Base-by-base conservation (phyloP, 352 stramenopile species). In the Globisporangium splendens region DNA sequence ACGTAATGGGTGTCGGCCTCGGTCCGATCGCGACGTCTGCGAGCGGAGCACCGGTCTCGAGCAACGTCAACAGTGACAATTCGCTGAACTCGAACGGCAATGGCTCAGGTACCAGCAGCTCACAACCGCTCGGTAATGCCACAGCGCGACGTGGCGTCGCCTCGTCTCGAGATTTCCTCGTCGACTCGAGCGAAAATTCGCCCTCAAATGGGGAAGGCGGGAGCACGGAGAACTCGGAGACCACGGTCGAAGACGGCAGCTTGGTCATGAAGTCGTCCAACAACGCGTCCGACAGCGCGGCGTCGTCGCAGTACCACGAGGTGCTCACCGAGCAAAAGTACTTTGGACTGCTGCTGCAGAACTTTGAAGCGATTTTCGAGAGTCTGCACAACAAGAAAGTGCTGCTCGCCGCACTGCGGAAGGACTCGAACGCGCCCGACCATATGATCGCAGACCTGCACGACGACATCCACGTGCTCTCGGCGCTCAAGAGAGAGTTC, bases 321-420 rank as follows among this genome's bases (percentile, higher is more conserved):
- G 75, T 75, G n/a, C 62, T 92, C n/a, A 73, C 75, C 0, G 79
- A 90, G 55, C 82, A 92, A 52, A 89, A 92, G 60, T 89, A 89
- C 58, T 92, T 92, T 62, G 80, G 78, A 2, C 52, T 92, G 48
- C 54, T 92, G 70, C 61, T 92, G 62, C 82, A 92, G 58, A 92
- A 92, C 63, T 92, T 92, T 57, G 82, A 92, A 61, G 78, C 81
- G 42, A 89, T 90, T 47, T 92, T 92, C 43, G 83, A 92, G 65
- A 89, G 77, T 55, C 65, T 92, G 28, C 79, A 92, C 69, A 92
- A 90, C 67, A 92, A 89, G 73, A 92, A 92, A 58, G 75, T 90
- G 55, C 69, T 92, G 17, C 54, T 92, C 13, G 79, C 79, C 22
- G 82, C 77, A 12, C 57, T 92, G 43, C 79, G 80, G 8, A 92